Percentiles rank a stretch among this genome's conserved stretches.
Evolutionary conservation across 371 early-diverging fungal species (phyloP).

Genomic region (Polyrhizophydium stewartii): DNA sequence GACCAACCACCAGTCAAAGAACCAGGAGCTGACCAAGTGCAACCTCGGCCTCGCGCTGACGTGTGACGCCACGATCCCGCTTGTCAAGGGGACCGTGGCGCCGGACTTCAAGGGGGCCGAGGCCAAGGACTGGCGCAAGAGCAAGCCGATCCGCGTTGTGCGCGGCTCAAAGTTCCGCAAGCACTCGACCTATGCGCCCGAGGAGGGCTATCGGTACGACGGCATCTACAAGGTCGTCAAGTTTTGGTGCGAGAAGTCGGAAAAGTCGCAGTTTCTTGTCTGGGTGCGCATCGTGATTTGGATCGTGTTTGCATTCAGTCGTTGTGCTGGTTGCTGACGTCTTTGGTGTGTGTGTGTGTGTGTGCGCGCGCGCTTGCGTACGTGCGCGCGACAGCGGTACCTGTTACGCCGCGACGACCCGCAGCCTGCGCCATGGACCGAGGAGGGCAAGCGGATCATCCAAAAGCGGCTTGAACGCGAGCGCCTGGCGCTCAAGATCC

Average conservation of each 20-base stretch:
- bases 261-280: background rate
- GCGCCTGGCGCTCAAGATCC: too few relatives aligned
- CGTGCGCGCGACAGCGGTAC: background rate
- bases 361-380: background rate
- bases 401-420: background rate
- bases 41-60: background rate
- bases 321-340: background rate
- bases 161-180: background rate
- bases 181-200: background rate
- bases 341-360: background rate
- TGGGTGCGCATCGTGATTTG: too few relatives aligned
- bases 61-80: background rate
- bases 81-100: background rate
- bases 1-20: slow-evolving; percentile 27
- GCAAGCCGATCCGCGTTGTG: background rate
- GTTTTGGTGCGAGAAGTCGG: background rate
- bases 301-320: too few relatives aligned
- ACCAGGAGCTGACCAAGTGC: slow-evolving; percentile 10
- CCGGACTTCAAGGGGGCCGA: background rate
- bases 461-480: background rate
- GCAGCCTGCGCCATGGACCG: background rate
- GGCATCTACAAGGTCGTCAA: background rate
- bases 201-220: background rate
- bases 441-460: background rate
- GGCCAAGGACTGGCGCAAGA: background rate